phyloP scores from a whole-genome alignment of 805 yeast species.

The Diddensiella caesifluorescens region DNA sequence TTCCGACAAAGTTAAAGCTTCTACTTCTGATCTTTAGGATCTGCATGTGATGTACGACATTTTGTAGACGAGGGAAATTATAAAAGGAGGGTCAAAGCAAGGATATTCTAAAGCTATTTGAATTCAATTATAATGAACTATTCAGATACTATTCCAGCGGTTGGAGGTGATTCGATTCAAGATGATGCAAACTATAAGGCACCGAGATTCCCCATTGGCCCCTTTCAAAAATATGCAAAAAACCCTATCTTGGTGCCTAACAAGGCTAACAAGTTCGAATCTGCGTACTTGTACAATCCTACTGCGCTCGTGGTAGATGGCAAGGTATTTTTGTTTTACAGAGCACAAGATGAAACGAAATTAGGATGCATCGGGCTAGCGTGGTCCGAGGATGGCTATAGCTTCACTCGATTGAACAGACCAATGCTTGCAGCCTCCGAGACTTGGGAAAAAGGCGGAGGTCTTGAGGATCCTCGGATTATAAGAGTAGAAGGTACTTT shows the following conservation, averaged over 20 bases:
- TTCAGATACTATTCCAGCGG: conserved; percentile 2
- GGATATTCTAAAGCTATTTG: too few relatives aligned
- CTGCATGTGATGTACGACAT: too few relatives aligned
- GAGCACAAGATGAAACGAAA: conserved; percentile 8
- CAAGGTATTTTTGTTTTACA: conserved; percentile 10
- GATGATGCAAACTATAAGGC: conserved; percentile 3
- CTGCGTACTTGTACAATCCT: conserved; percentile 11
- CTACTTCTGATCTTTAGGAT: too few relatives aligned
- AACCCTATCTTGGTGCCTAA: conserved; percentile 11
- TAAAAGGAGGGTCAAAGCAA: too few relatives aligned
- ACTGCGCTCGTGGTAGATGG: conserved; percentile 12
- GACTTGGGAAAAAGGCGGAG: conserved; percentile 9
- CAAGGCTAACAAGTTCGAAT: conserved; percentile 2
- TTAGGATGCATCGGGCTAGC: conserved; percentile 10
- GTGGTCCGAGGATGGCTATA: conserved; percentile 12
- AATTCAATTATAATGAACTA: too few relatives aligned
- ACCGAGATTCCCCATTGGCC: conserved; percentile 12
- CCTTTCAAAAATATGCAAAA: conserved; percentile 5
- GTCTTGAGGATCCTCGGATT: conserved; percentile 9
- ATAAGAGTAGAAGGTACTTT: conserved; percentile 9
- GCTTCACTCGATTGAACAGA: conserved; percentile 7
- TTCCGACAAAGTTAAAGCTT: too few relatives aligned
- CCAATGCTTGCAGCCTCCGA: conserved; percentile 11
- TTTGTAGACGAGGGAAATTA: too few relatives aligned
- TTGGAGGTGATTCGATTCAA: neutral